These are phyloP conservation scores for Monosporascus sp. DNA, from an alignment of 2,329 filamentous ascomycete species.

Conservation along the genomic window DNA sequence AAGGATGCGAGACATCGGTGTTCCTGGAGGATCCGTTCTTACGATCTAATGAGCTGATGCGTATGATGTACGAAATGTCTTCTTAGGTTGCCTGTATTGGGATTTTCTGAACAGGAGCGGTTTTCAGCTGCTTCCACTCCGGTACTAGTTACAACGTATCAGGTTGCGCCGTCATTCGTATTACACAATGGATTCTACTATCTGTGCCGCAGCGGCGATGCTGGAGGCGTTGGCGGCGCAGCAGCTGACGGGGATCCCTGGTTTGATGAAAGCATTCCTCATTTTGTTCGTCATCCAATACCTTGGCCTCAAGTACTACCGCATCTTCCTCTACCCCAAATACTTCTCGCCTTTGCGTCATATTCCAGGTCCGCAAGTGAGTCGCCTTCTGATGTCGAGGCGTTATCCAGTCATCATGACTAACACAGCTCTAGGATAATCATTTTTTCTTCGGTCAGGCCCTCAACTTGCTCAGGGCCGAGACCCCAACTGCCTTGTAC, in stretches of 20 bases:
- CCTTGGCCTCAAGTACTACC: slow-evolving; percentile 5
- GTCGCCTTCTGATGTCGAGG: not conserved
- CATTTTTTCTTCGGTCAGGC: slow-evolving; percentile 8
- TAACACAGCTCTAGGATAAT: slow-evolving; percentile 1
- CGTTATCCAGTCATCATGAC: too few species aligned
- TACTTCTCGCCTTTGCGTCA: slow-evolving; percentile 5
- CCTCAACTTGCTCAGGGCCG: slow-evolving; percentile 4
- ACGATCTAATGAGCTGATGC: too few species aligned
- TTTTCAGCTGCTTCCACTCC: not conserved
- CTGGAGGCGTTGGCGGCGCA: not conserved
- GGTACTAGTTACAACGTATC: too few species aligned
- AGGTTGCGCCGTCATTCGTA: not conserved
- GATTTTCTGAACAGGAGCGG: too few species aligned
- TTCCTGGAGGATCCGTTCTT: too few species aligned
- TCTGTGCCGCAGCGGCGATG: not conserved
- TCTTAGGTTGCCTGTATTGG: too few species aligned
- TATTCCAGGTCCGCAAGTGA: slow-evolving; percentile 5
- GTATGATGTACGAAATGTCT: too few species aligned
- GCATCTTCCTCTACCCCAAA: slow-evolving; percentile 6
- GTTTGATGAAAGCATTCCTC: not conserved
- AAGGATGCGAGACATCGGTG: too few species aligned
- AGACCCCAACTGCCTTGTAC: slow-evolving; percentile 3
- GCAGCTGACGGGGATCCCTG: not conserved
- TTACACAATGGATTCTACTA: not conserved
- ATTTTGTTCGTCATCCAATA: slow-evolving; percentile 5